Base-by-base conservation (phyloP, 257 asterid species). In the Scutellaria barbata region DNA sequence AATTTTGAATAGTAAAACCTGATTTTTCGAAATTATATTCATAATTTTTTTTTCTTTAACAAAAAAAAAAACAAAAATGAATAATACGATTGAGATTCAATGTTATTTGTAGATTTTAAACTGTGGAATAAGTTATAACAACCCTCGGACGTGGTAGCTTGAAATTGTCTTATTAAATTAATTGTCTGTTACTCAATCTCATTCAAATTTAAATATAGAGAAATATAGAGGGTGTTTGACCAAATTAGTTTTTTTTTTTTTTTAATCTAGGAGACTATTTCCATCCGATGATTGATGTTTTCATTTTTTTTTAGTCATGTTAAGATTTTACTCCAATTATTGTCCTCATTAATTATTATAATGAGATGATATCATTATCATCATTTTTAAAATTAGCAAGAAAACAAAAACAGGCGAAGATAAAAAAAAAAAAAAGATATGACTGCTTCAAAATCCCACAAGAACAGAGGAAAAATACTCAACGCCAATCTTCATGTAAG, bases 391-490 rank as follows among this genome's bases (percentile, higher is more conserved):
- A 20, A 54, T 18, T 17, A 20, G 22, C 20, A 52, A 22, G 11
- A 14, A 8, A 50, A 50, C 14, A n/a, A 10, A 52, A 17, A 17
- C 13, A 7, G 1, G 6, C 13, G 25, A 52, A 11, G 20, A 52
- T 30, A 10, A 52, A 54, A 20, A 14, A 14, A 30, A 30, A 1
- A 1, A 30, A 30, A 39, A 55, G 11, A 20, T 9, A 3, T 22
- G 40, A 55, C 22, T 22, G 62, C 62, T 22, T 55, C 60, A 54
- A 54, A 54, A 20, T 35, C 60, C 60, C 16, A 55, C 40, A 10
- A 20, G 62, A 10, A 10, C 62, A 25, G 11, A 22, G 40, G 12
- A 54, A 55, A 22, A 55, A 22, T 25, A 10, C 2, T 55, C 62
- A 55, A 22, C 62, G 9, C 22, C 62, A 6, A 33, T 59, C 42